Percentiles rank a stretch among this genome's conserved stretches.
These are phyloP conservation scores for Monilinia laxa DNA, from an alignment of 2,329 filamentous ascomycete genomes.

Conservation along the genomic window DNA sequence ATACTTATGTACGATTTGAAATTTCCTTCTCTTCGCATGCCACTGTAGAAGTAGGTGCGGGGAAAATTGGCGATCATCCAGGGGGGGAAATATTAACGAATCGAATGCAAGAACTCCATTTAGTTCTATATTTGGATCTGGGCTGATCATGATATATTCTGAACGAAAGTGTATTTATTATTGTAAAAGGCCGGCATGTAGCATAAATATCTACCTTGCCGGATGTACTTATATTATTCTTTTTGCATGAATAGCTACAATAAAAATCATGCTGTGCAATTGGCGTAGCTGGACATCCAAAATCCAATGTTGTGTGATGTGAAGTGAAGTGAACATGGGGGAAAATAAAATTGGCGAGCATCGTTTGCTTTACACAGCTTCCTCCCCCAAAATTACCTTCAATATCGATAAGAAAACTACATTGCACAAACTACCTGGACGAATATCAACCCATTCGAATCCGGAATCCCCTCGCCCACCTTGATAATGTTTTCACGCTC, in stretches of 20 bases:
- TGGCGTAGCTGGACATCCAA: neutral
- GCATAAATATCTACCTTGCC: no score
- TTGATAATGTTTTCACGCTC: slow-evolving; percentile 30
- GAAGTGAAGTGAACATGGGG: neutral
- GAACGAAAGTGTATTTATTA: no score
- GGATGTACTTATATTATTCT: neutral
- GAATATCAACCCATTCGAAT: neutral
- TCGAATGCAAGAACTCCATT: slow-evolving; percentile 1
- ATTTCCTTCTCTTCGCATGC: neutral
- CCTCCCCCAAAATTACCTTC: neutral
- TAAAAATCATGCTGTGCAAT: neutral
- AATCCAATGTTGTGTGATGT: slow-evolving; percentile 9
- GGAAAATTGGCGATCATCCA: slow-evolving; percentile 18
- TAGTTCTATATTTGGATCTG: neutral
- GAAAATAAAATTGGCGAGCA: slow-evolving; percentile 16
- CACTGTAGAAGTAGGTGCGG: neutral
- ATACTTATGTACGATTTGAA: neutral
- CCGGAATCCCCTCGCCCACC: neutral
- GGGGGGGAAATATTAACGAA: neutral
- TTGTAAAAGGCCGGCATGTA: no score
- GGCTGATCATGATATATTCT: neutral
- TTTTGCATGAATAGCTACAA: neutral
- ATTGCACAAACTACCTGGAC: neutral
- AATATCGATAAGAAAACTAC: neutral
- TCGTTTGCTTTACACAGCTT: slow-evolving; percentile 5